A percentile compares a stretch with the other conserved stretches of the same genome.
Conservation (phyloP, 1,284 basidiomycete genomes). For the Schizopora paradoxa region DNA sequence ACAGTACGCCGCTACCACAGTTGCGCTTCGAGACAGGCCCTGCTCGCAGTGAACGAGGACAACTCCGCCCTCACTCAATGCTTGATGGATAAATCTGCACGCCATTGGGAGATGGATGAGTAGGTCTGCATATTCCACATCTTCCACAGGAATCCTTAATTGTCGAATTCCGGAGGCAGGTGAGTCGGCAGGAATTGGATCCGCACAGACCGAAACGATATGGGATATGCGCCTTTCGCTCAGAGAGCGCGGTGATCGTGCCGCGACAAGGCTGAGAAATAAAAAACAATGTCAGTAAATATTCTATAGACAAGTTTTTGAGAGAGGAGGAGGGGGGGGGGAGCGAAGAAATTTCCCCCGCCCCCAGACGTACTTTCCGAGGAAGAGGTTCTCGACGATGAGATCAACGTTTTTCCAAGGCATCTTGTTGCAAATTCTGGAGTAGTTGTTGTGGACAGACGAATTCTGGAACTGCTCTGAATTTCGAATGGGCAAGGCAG, state of each 20-base stretch:
- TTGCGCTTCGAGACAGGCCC: slow-evolving; percentile 76
- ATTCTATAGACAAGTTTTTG: slow-evolving; percentile 18
- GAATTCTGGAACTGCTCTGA: slow-evolving; percentile 5
- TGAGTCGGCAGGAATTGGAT: slow-evolving; percentile 67
- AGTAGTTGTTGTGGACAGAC: not conserved
- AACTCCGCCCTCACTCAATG: slow-evolving; percentile 59
- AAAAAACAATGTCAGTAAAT: slow-evolving; percentile 21
- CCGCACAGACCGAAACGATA: slow-evolving; percentile 68
- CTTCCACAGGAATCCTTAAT: slow-evolving; percentile 68
- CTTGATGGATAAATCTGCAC: slow-evolving; percentile 75
- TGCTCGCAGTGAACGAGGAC: slow-evolving; percentile 83
- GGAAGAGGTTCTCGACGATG: slow-evolving; percentile 63
- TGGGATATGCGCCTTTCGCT: slow-evolving; percentile 72
- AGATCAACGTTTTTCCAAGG: slow-evolving; percentile 70
- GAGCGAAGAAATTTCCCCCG: slow-evolving; percentile 23
- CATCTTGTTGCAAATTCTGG: slow-evolving; percentile 28
- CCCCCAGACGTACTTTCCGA: slow-evolving; percentile 61
- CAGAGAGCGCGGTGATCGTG: slow-evolving; percentile 66
- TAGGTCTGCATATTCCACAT: slow-evolving; percentile 80
- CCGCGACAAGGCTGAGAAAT: slow-evolving; percentile 56
- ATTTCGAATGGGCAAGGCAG: no score
- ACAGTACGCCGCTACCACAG: slow-evolving; percentile 81
- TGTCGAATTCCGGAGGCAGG: slow-evolving; percentile 68
- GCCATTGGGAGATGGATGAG: slow-evolving; percentile 73
- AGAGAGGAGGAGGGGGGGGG: slow-evolving; percentile 18